Conservation (phyloP, 2,329 filamentous ascomycete genomes). For the Gyromitra esculenta region DNA sequence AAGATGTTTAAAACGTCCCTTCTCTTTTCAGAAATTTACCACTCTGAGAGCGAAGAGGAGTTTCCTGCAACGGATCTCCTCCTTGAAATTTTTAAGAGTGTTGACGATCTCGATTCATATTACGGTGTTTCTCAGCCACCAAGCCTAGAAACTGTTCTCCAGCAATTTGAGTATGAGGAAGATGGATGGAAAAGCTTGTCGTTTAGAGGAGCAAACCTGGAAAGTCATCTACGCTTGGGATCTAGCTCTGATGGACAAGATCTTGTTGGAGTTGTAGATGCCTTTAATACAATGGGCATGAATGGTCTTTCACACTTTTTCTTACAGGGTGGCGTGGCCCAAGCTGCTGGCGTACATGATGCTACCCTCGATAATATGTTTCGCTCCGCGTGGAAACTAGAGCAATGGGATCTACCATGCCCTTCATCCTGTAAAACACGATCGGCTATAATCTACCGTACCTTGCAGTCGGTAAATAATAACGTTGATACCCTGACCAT, state of each 20-base stretch:
- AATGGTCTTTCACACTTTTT: constrained; percentile 86
- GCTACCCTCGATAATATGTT: constrained; percentile 77
- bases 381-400: constrained; percentile 80
- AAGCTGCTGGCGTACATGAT: constrained; percentile 62
- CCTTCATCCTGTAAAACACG: constrained; percentile 72
- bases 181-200: constrained; percentile 87
- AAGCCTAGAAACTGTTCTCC: constrained; percentile 78
- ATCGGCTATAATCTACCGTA: constrained; percentile 77
- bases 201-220: constrained; percentile 89
- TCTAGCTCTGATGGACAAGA: constrained; percentile 67
- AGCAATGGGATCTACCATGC: constrained; percentile 89
- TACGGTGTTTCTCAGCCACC: constrained; percentile 86
- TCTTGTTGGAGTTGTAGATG: constrained; percentile 75
- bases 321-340: constrained; percentile 71
- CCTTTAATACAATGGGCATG: constrained; percentile 81
- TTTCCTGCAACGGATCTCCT: constrained; percentile 73
- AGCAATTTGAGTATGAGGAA: constrained; percentile 86
- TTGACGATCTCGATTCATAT: constrained; percentile 95
- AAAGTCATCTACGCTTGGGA: constrained; percentile 78
- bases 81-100: constrained; percentile 84
- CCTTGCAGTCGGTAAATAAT: constrained; percentile 80
- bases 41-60: constrained; percentile 56
- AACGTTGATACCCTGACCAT: constrained; percentile 69
- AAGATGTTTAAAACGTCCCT: constrained; percentile 88
- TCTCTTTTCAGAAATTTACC: constrained; percentile 79